Conservation (phyloP, 129 eudicot genomes). For the Saussurea involucrata region DNA sequence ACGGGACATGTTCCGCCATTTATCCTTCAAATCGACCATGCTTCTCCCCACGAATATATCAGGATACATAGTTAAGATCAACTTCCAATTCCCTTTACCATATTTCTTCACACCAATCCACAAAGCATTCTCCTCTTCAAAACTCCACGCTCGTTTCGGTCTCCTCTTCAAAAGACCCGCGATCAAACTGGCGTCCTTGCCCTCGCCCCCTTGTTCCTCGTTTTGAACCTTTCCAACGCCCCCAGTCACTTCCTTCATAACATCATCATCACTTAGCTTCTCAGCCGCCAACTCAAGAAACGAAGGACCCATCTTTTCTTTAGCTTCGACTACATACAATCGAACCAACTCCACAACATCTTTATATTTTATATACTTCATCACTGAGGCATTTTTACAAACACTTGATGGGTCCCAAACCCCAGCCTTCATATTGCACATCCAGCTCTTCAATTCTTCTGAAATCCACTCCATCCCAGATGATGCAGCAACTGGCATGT, state of each 20-base stretch:
- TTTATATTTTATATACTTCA: slow-evolving; percentile 14
- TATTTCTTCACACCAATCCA: not conserved
- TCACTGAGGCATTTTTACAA: slow-evolving; percentile 26
- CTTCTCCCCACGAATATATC: not conserved
- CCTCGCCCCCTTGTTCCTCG: not conserved
- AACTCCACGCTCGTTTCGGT: not conserved
- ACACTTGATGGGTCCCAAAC: slow-evolving; percentile 33
- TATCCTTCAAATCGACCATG: not conserved
- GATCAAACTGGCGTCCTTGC: not conserved
- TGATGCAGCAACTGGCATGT: not conserved
- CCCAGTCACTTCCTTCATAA: slow-evolving; percentile 1
- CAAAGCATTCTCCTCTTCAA: not conserved
- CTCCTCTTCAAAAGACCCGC: not conserved
- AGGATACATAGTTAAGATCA: not conserved
- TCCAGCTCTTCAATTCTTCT: slow-evolving; percentile 39
- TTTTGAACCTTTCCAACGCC: not conserved
- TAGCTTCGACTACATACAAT: slow-evolving; percentile 38
- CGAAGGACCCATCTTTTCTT: slow-evolving; percentile 40
- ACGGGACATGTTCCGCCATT: not conserved
- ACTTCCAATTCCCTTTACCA: not conserved
- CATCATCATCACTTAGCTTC: slow-evolving; percentile 13
- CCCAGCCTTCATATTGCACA: slow-evolving; percentile 39
- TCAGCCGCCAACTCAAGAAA: slow-evolving; percentile 42
- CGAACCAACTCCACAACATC: slow-evolving; percentile 35
- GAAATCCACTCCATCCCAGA: slow-evolving; percentile 31